Evolutionary conservation across 345 rosid genomes (phyloP).

Genomic region (Brassica carinata): DNA sequence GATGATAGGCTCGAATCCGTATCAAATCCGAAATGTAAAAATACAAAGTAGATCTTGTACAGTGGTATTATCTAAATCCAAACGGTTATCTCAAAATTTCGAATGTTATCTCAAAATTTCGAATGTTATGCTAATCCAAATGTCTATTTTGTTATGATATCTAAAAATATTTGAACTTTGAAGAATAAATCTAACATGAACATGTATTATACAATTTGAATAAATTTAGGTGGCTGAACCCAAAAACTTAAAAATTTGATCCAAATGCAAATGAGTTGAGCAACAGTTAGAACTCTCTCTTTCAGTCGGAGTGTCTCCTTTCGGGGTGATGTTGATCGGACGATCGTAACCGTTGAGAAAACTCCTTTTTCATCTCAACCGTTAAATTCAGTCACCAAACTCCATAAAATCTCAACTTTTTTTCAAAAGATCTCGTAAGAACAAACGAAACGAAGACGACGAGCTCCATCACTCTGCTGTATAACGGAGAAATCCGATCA

Average conservation of each 20-base stretch:
- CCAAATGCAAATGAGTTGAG: no score
- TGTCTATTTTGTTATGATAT: no score
- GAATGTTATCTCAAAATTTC: no score
- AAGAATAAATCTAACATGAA: neutral
- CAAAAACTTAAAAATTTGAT: no score
- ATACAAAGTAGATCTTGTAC: no score
- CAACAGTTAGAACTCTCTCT: neutral
- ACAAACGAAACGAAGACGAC: neutral
- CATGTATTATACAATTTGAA: neutral
- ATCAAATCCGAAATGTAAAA: neutral
- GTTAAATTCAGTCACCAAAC: neutral
- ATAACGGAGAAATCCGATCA: neutral
- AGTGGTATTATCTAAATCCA: no score
- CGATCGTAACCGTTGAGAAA: neutral
- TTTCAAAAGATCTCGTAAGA: slow-evolving; percentile 2
- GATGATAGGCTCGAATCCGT: neutral
- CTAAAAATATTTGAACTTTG: neutral
- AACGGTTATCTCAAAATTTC: no score
- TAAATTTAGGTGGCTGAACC: neutral
- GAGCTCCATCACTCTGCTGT: neutral
- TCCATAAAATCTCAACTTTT: neutral
- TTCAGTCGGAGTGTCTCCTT: slow-evolving; percentile 8
- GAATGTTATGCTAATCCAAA: no score
- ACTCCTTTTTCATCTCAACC: neutral
- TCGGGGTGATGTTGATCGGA: slow-evolving; percentile 18